Percentiles rank a stretch among this genome's conserved stretches.
Conservation (phyloP, 176 grass and related monocot genomes). For the Leersia perrieri region DNA sequence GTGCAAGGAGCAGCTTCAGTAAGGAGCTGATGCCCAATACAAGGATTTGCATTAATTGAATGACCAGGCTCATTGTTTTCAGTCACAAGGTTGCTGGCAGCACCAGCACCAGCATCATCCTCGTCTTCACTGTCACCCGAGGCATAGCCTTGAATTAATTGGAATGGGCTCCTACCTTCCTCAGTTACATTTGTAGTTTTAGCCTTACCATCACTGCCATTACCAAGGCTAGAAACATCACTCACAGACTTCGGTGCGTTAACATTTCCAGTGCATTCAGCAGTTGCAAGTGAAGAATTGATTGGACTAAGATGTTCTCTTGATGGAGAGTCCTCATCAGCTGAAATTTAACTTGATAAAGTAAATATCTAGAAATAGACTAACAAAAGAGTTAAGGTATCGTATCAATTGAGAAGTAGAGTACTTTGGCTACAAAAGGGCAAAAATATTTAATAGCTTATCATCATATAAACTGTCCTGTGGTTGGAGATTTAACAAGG, state of each 20-base stretch:
- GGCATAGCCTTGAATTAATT: constrained; percentile 73
- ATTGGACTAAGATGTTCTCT: constrained; percentile 50
- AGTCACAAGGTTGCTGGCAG: constrained; percentile 16
- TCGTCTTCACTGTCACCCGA: constrained; percentile 64
- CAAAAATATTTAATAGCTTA: neutral
- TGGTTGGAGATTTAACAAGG: neutral
- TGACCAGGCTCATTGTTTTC: constrained; percentile 36
- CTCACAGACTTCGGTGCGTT: constrained; percentile 26
- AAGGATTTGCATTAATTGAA: constrained; percentile 34
- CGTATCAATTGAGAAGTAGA: constrained; percentile 10
- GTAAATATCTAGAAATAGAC: constrained; percentile 38
- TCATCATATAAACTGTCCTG: constrained; percentile 11
- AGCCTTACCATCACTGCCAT: constrained; percentile 28
- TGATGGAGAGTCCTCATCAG: constrained; percentile 54
- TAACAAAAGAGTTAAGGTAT: constrained; percentile 19
- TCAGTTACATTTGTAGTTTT: constrained; percentile 39
- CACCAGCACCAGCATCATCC: constrained; percentile 22
- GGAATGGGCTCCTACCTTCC: constrained; percentile 59
- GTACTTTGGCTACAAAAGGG: neutral
- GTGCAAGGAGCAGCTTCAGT: neutral
- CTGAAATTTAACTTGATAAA: constrained; percentile 50
- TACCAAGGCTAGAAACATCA: constrained; percentile 33
- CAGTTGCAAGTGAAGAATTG: constrained; percentile 42
- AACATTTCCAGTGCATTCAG: constrained; percentile 44
- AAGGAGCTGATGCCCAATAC: constrained; percentile 33